phyloP scores from a whole-genome alignment of 2,329 filamentous ascomycete species.

The Microsporum audouinii region DNA sequence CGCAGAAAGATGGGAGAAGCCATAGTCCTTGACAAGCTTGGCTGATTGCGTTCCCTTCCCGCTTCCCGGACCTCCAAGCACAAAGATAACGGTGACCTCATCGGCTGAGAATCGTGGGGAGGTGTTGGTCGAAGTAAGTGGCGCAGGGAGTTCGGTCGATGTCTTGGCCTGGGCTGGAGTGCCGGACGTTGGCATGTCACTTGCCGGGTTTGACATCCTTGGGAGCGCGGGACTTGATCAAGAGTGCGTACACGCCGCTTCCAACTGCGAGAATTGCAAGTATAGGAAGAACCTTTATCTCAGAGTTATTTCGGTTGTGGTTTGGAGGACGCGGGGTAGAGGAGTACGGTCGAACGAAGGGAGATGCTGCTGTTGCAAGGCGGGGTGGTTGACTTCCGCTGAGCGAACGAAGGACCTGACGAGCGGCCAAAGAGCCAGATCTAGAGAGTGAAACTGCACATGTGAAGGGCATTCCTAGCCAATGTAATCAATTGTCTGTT shows the following conservation, averaged over 20 bases:
- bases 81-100: conserved; percentile 88
- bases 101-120: conserved; percentile 62
- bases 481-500: background rate
- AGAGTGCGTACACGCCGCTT: conserved; percentile 40
- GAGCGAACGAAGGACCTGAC: background rate
- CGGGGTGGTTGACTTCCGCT: background rate
- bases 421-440: background rate
- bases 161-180: conserved; percentile 12
- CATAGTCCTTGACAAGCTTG: conserved; percentile 74
- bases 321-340: conserved; percentile 11
- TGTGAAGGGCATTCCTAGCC: background rate
- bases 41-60: conserved; percentile 95
- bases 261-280: conserved; percentile 37
- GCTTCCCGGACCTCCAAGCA: conserved; percentile 87
- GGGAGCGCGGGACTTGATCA: conserved; percentile 39
- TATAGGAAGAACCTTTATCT: conserved; percentile 34
- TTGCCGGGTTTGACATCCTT: conserved; percentile 12
- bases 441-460: background rate
- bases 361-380: background rate
- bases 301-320: conserved; percentile 21
- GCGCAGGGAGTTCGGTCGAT: conserved; percentile 29
- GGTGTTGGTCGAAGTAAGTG: conserved; percentile 42
- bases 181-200: conserved; percentile 12
- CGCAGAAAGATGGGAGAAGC: conserved; percentile 85
- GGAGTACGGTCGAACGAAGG: background rate